Evolutionary conservation across 2,329 filamentous ascomycete genomes (phyloP).

Genomic region (Colletotrichum sp.): DNA sequence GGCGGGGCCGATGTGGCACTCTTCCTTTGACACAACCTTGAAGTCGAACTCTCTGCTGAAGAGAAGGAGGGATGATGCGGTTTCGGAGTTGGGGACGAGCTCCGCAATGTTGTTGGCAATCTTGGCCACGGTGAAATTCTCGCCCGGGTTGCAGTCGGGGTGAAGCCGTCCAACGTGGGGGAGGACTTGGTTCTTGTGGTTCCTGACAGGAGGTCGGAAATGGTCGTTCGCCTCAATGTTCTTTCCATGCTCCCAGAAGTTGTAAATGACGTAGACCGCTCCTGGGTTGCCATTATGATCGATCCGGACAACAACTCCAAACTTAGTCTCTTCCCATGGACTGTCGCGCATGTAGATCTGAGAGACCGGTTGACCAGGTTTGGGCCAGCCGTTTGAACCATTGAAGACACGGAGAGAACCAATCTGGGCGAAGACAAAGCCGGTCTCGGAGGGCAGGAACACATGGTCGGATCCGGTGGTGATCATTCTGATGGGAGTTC

Average conservation of each 20-base stretch:
- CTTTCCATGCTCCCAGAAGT: background rate
- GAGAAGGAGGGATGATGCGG: background rate
- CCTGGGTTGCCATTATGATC: background rate
- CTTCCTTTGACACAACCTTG: background rate
- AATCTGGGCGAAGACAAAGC: background rate
- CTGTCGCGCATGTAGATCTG: background rate
- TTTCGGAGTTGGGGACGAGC: background rate
- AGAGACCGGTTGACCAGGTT: too few relatives aligned
- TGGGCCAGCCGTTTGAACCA: background rate
- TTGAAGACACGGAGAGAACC: background rate
- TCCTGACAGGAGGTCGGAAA: background rate
- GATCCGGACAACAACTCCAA: background rate
- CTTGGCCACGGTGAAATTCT: background rate
- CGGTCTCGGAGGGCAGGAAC: background rate
- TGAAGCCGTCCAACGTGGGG: background rate
- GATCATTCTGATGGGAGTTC: accelerated
- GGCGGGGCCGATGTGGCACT: background rate
- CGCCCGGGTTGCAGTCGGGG: background rate
- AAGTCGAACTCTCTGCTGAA: background rate
- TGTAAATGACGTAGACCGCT: background rate
- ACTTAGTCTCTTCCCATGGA: background rate
- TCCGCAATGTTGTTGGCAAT: background rate
- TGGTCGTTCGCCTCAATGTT: background rate
- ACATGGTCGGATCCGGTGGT: background rate
- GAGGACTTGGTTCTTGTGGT: background rate